Base-by-base conservation (phyloP, 371 early-diverging fungal genomes). In the Capillidium rhysosporum region DNA sequence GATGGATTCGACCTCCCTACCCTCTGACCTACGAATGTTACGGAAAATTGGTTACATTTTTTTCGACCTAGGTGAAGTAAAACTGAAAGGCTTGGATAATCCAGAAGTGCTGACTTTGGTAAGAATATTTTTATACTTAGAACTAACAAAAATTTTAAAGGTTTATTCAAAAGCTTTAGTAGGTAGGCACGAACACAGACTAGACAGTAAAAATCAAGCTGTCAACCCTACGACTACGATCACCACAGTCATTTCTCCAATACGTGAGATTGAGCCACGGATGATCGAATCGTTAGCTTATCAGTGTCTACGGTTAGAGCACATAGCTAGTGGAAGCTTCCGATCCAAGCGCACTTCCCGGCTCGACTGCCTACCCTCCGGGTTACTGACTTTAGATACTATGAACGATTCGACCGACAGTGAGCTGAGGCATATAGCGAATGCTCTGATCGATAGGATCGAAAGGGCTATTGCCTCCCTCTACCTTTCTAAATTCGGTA, bases 71-170 rank as follows among this genome's bases (percentile, higher is more conserved):
- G 92, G 91, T 3, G 87, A 86, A 59, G 70, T 70, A 20, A 80
- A 82, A 49, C 68, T 92, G 18, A 90, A 89, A 64, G 92, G 92
- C 0, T 61, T 92, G 24, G 92, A 92, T 63, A 84, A 82, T 0
- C 84, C 90, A 1, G 93, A 92, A 61, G 70, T 76, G 59, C 64
- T 92, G n/a, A 80, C 77, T 34, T 58, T 82, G 56, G 77, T 45
- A 12, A 20, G 49, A n/a, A n/a, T 90, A n/a, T 56, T 92, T 5
- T 89, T 92, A 71, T 90, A 80, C 2, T 60, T 90, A 7, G 86
- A 89, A 64, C 86, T 81, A 0, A 66, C 79, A 29, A 76, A 77
- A 28, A 75, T 5, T n/a, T 43, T 43, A 3, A 43, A 43, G 43
- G 21, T 43, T 43, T 43, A 43, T 18, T 21, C 43, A 7, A 43